Percentiles rank a stretch among this genome's conserved stretches.
Conservation (phyloP, 805 yeast species). For the Jamesozyma hellenica region DNA sequence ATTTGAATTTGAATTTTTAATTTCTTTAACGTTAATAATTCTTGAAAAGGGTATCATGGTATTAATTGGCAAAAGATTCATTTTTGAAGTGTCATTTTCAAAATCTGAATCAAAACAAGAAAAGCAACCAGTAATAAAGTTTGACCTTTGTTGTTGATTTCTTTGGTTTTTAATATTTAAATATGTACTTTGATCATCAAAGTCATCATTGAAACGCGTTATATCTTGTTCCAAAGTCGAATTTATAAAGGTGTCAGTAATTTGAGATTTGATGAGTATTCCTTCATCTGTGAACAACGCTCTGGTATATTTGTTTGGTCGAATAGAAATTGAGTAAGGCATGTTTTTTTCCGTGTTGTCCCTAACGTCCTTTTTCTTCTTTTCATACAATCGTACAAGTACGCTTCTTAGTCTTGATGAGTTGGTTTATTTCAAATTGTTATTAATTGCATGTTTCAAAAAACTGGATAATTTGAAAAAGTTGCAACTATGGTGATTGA, state of each 20-base stretch:
- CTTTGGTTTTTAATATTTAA: neutral
- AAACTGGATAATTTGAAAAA: too few species aligned
- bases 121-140: conserved; percentile 21
- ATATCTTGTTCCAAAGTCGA: neutral
- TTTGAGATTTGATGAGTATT: conserved; percentile 26
- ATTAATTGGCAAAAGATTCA: conserved; percentile 19
- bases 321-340: neutral
- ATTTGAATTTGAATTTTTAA: neutral
- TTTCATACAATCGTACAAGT: conserved; percentile 20
- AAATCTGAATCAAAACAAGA: conserved; percentile 15
- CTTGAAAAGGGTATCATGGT: conserved; percentile 27
- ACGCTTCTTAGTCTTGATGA: too few species aligned
- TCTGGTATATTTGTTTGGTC: conserved; percentile 5
- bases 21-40: conserved; percentile 20
- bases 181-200: neutral
- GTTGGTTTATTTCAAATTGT: too few species aligned
- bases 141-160: conserved; percentile 6
- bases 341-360: conserved; percentile 23
- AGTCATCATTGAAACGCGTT: neutral
- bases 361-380: conserved; percentile 15
- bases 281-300: conserved; percentile 28
- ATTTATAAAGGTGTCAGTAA: neutral
- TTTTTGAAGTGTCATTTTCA: conserved; percentile 9
- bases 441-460: too few species aligned
- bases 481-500: too few species aligned